Conservation (phyloP, 257 asterid genomes). For the Rhazya stricta region DNA sequence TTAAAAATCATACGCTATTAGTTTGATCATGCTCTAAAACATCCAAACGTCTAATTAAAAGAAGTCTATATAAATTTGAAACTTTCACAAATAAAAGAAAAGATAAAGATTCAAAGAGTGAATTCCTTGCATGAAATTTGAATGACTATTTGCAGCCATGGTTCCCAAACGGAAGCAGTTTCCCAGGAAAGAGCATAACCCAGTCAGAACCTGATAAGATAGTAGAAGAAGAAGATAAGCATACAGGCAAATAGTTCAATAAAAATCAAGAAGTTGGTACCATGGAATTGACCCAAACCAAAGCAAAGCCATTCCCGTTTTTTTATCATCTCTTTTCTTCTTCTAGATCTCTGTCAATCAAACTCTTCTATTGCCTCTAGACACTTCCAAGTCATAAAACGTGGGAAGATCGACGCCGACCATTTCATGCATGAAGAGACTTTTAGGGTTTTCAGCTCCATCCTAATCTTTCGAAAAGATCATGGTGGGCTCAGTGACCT, state of each 20-base stretch:
- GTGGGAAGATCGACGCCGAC: neutral
- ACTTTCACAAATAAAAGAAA: too few species aligned
- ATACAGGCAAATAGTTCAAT: neutral
- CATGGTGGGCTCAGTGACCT: slow-evolving; percentile 32
- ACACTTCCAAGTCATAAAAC: slow-evolving; percentile 12
- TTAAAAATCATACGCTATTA: too few species aligned
- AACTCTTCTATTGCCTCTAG: slow-evolving; percentile 14
- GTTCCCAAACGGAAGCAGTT: slow-evolving; percentile 29
- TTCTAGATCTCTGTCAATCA: slow-evolving; percentile 1
- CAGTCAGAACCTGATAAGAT: neutral
- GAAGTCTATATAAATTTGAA: too few species aligned
- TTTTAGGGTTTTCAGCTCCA: slow-evolving; percentile 10
- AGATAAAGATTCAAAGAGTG: neutral
- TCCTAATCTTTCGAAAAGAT: slow-evolving; percentile 27
- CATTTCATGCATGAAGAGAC: slow-evolving; percentile 5
- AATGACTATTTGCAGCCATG: neutral
- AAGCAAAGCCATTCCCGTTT: neutral
- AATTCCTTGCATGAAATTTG: neutral
- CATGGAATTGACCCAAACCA: slow-evolving; percentile 17
- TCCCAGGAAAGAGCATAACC: slow-evolving; percentile 35
- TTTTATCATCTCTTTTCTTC: neutral
- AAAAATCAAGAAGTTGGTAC: slow-evolving; percentile 20
- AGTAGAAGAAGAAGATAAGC: neutral
- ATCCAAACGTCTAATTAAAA: too few species aligned
- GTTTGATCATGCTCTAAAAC: too few species aligned